Base-by-base conservation (phyloP, 1,284 basidiomycete genomes). In the Coriolopsis trogii region DNA sequence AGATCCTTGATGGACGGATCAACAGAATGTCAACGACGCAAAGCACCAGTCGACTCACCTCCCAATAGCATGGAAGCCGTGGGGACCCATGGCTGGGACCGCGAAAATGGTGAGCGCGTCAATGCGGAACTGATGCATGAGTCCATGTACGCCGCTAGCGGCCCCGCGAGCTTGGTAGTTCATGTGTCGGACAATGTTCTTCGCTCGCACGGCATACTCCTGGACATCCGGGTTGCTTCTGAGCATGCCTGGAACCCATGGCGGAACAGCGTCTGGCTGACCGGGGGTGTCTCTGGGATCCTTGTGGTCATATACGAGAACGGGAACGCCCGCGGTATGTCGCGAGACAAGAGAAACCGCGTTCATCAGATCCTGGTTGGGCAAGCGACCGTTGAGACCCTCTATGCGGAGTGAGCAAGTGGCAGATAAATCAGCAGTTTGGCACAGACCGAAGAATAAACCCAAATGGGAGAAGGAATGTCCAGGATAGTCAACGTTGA, bases 401-500 rank as follows among this genome's bases (percentile, higher is more conserved):
- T 99, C 96, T 96, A 63, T n/a, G 48, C 29, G 33, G 30, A 15
- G 6, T 56, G 16, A 49, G 38, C 33, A 16, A 29, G n/a, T 29
- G 34, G 4, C 41, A 37, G 18, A 46, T 43, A 39, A n/a, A 6
- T 9, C 13, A 41, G 7, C 37, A 30, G 23, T 31, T 21, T 21
- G 9, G 40, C 20, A 65, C 85, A 46, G 23, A 93, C 93, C 93
- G 70, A 91, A 93, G 71, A 93, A 96, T 10, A 98, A 73, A 3
- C 93, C 93, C 2, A 99, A 76, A 64, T 96, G 91, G 10, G 90
- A 93, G 71, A 98, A 98, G 0, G 95, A 98, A 70, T 99, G 96
- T 1, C 92, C 90, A 1, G 95, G 93, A 67, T 98, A 99, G 69
- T 99, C 97, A 51, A 99, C 83, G 60, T 91, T 91, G 30, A 99